Base-by-base conservation (phyloP, 1,139 yeast species). In the Yamadazyma membranifaciens region DNA sequence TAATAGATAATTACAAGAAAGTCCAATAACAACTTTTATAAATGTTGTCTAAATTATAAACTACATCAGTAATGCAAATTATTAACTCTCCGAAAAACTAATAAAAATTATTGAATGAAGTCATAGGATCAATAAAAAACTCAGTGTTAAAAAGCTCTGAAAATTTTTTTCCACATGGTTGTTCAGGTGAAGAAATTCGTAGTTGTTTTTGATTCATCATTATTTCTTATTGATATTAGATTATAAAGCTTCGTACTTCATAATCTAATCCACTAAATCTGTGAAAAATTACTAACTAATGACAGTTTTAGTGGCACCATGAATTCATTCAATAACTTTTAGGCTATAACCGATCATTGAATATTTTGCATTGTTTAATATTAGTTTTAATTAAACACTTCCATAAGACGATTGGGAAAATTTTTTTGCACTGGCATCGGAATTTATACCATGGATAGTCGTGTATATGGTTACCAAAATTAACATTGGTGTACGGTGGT, bases 71-170 rank as follows among this genome's bases (percentile, higher is more conserved):
- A n/a, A n/a, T n/a, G n/a, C n/a, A n/a, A n/a, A n/a, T n/a, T n/a
- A n/a, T n/a, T n/a, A n/a, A n/a, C n/a, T n/a, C n/a, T n/a, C n/a
- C n/a, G 9, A 28, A 28, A 16, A 20, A 13, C 15, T 20, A 20
- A 6, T 6, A 20, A 20, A 20, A 20, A 20, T 20, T 7, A 20
- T 20, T 20, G 24, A 20, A 20, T 20, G 24, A 20, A 20, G 5
- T 20, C 24, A 20, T 20, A 20, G 7, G 7, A 20, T 20, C 24
- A 20, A 20, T 20, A 20, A 20, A 20, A 33, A 49, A 50, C 51
- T 78, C 83, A 78, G 83, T 73, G 82, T 78, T 78, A 78, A 78
- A 78, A 78, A 78, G 83, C 83, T 78, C 83, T 77, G 81, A 69
- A 67, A 72, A 66, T 66, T 66, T 73, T 59, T 61, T 54, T 75